Evolutionary conservation across 2,329 filamentous ascomycete genomes (phyloP).

Genomic region (Ophiosphaerella herpotricha): DNA sequence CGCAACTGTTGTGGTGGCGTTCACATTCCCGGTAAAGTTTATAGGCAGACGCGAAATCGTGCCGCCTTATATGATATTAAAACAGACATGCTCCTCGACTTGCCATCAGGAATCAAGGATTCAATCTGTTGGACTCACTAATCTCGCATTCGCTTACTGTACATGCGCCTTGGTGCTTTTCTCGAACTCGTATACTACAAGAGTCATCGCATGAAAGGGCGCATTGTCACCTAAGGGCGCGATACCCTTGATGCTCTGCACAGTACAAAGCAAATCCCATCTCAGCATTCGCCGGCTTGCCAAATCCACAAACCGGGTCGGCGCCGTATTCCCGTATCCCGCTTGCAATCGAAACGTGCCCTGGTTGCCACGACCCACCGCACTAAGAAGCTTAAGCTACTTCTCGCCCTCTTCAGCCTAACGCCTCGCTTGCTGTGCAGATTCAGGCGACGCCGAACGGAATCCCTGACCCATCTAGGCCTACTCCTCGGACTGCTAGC

Average conservation of each 20-base stretch:
- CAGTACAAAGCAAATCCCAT: not conserved
- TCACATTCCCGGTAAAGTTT: too few relatives aligned
- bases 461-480: not conserved
- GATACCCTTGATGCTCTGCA: too few relatives aligned
- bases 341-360: not conserved
- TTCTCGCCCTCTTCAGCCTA: conserved; percentile 1
- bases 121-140: not conserved
- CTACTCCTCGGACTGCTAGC: not conserved
- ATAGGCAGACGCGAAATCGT: too few relatives aligned
- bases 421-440: not conserved
- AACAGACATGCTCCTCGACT: too few relatives aligned
- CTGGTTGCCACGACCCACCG: not conserved
- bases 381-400: conserved; percentile 1
- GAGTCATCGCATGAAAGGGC: too few relatives aligned
- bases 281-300: not conserved
- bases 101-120: too few relatives aligned
- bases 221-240: too few relatives aligned
- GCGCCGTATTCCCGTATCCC: not conserved
- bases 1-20: too few relatives aligned
- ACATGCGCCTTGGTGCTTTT: too few relatives aligned
- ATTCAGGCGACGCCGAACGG: not conserved
- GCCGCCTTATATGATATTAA: too few relatives aligned
- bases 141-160: conserved; percentile 1
- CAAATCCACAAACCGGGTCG: not conserved
- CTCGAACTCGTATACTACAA: too few relatives aligned